These are phyloP conservation scores for Leccinum fuscescens DNA, from an alignment of 1,284 basidiomycete species.

Conservation along the genomic window DNA sequence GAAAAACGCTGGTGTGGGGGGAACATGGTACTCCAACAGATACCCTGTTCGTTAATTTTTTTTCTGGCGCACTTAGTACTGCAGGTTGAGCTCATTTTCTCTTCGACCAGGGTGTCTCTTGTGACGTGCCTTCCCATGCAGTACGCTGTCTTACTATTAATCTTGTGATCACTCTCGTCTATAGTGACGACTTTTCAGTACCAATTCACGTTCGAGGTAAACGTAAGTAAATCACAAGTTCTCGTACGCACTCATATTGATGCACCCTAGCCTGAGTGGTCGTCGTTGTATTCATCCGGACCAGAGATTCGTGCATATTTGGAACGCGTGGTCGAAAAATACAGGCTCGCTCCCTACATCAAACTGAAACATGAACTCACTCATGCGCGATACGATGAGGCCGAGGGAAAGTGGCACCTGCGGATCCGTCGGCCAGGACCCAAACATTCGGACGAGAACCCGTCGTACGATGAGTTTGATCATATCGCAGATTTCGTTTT, in stretches of 20 bases:
- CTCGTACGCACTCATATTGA: not conserved
- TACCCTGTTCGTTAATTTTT: slow-evolving; percentile 33
- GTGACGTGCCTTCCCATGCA: slow-evolving; percentile 55
- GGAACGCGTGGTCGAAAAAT: slow-evolving; percentile 55
- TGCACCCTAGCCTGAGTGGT: slow-evolving; percentile 49
- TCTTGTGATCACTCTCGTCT: not conserved
- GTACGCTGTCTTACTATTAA: slow-evolving; percentile 31
- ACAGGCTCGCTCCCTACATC: slow-evolving; percentile 52
- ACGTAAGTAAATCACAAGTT: slow-evolving; percentile 32
- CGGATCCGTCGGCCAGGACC: slow-evolving; percentile 41
- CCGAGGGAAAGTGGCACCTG: slow-evolving; percentile 52
- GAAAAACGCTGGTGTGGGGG: slow-evolving; percentile 41
- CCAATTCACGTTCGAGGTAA: slow-evolving; percentile 56
- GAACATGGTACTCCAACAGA: slow-evolving; percentile 51
- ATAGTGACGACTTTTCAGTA: slow-evolving; percentile 40
- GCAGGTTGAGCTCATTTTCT: not conserved
- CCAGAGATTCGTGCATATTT: slow-evolving; percentile 56
- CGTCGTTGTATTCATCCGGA: slow-evolving; percentile 56
- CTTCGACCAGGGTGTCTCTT: not conserved
- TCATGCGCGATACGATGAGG: slow-evolving; percentile 50
- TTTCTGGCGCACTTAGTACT: not conserved
- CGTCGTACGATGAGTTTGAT: slow-evolving; percentile 42
- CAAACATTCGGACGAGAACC: slow-evolving; percentile 15
- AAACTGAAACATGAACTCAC: slow-evolving; percentile 54
- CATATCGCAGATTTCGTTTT: slow-evolving; percentile 55